These are phyloP conservation scores for Sistotremastrum niveocremeum DNA, from an alignment of 768 basidiomycete genomes.

Conservation along the genomic window DNA sequence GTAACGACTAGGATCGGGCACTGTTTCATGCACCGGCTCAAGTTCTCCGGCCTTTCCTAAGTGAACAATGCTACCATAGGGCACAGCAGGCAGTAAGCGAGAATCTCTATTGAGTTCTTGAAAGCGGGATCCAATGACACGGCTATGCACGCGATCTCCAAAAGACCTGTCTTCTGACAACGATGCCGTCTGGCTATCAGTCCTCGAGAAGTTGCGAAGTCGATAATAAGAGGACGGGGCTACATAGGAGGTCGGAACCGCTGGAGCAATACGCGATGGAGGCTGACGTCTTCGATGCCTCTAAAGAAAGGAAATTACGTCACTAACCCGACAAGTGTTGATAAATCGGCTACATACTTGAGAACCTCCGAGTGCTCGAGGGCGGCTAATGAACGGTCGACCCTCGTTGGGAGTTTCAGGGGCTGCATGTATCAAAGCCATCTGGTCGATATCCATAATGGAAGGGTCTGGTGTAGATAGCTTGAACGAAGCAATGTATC, in stretches of 20 bases:
- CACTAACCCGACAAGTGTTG: not conserved
- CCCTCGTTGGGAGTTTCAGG: constrained; percentile 23
- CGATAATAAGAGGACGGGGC: constrained; percentile 74
- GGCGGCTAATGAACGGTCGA: constrained; percentile 55
- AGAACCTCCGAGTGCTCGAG: constrained; percentile 34
- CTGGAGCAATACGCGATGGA: constrained; percentile 50
- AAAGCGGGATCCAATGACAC: constrained; percentile 55
- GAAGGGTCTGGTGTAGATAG: constrained; percentile 64
- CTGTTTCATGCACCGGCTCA: constrained; percentile 25
- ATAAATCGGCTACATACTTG: constrained; percentile 11
- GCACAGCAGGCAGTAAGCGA: constrained; percentile 23
- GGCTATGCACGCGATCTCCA: constrained; percentile 45
- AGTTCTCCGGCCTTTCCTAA: constrained; percentile 39
- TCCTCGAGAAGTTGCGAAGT: constrained; percentile 42
- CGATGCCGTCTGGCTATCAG: too few species aligned
- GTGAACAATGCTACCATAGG: constrained; percentile 43
- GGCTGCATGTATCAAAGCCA: constrained; percentile 13
- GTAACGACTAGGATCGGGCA: constrained; percentile 39
- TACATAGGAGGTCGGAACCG: constrained; percentile 60
- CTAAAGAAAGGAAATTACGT: constrained; percentile 7
- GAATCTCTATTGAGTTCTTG: constrained; percentile 59
- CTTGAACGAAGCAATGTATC: constrained; percentile 64
- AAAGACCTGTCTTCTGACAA: constrained; percentile 21
- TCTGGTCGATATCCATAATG: constrained; percentile 38
- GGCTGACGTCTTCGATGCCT: constrained; percentile 41